Base-by-base conservation (phyloP, 805 yeast genomes). In the Metschnikowia dekortorum region DNA sequence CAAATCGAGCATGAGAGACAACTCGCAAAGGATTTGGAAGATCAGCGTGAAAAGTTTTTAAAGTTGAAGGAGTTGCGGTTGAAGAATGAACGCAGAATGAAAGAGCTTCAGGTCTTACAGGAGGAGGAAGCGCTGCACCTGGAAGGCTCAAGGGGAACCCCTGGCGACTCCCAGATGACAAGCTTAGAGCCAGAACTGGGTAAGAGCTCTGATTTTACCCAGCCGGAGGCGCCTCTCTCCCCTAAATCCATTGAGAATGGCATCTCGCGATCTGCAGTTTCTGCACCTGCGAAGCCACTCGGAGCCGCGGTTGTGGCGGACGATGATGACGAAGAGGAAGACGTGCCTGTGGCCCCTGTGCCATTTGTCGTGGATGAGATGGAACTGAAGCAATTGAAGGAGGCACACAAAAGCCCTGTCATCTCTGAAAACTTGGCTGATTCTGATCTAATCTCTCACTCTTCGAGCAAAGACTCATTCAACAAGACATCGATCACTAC, bases 1-100 rank as follows among this genome's bases (percentile, higher is more conserved):
- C 68, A 74, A 55, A 62, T 75, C 18, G 71, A 65, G 42, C 57
- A 69, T 49, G 80, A 78, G 54, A 68, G 68, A 58, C 61, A 59
- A 16, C 51, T 67, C 48, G 74, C 74, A 26, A 65, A 63, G 39
- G 66, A 70, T 49, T 56, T 75, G 46, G 80, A 75, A 55, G 50
- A 54, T 16, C 66, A 68, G 51, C 68, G 71, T 35, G 55, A 65
- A 31, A 74, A 71, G 48, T 71, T 65, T 52, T 73, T 70, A 51
- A 56, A 60, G 32, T 62, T 72, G 54, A 66, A 65, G 49, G 39
- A 52, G 47, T 52, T 58, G 53, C 61, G 69, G 42, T 51, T 64
- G 32, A 61, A 61, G 38, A 64, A 67, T 46, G 73, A 69, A 50
- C 49, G 60, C 45, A 56, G 59, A 49, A 53, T 70, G 34, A 34